Evolutionary conservation across 2,329 filamentous ascomycete species (phyloP), one percentile per base, ranked within the genome.

Genomic region (Diaporthe ampelina): DNA sequence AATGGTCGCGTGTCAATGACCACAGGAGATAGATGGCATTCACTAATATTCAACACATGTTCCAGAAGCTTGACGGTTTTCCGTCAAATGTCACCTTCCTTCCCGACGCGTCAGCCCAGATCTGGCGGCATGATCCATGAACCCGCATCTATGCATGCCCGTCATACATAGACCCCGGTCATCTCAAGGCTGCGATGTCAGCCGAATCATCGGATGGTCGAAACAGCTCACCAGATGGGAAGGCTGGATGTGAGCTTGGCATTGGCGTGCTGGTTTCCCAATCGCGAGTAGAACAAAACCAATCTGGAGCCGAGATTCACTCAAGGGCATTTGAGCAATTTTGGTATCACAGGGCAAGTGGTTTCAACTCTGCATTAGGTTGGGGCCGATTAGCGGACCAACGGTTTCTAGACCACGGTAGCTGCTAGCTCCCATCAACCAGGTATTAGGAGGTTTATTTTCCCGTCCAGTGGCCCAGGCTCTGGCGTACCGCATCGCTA

Each of bases 301-400:
- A n/a, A 37, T 8, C 5, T 19, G 37, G 29, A 24, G 21, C 19
- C 11, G 9, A n/a, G 45, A 52, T 8, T 19, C 21, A 8, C 11
- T 24, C 26, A 9, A 35, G 61, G 43, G 19, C 61, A 24, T 35
- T 65, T 67, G 61, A 67, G 61, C 61, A 67, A 50, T 50, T 67
- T 67, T 50, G 45, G 45, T 52, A 67, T 67, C 43, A 35, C 19
- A 35, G 29, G 29, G 21, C 61, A n/a, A 37, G 45, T 52, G 43
- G 61, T 67, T 67, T 67, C 61, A 67, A 67, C 61, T 67, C 45
- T 67, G 61, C 61, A 67, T 52, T 67, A 67, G 45, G 21, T 19
- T 35, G 26, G 61, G 26, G 40, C 17, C 24, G 59, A n/a, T 48
- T 17, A n/a, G 26, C 21, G 15, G 26, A 35, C 43, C 61, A 50